A percentile compares a stretch with the other conserved stretches of the same genome.
phyloP scores from a whole-genome alignment of 805 yeast species.

The Saccharomycopsis vini region DNA sequence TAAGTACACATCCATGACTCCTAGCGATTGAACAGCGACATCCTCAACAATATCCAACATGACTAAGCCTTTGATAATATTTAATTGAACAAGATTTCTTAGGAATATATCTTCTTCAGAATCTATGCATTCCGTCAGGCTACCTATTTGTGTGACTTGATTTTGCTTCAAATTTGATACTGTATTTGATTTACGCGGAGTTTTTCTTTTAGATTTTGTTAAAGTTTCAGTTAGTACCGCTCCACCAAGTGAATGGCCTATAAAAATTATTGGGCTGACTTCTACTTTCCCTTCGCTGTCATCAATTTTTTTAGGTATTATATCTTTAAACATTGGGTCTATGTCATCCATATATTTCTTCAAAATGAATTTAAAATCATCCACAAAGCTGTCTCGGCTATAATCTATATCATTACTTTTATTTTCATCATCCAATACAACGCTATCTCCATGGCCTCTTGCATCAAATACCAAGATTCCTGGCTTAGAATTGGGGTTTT shows the following conservation, averaged over 20 bases:
- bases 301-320: conserved; percentile 14
- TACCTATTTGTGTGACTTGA: too few species aligned
- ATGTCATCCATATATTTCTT: conserved; percentile 27
- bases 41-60: conserved; percentile 93
- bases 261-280: conserved; percentile 39
- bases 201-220: conserved; percentile 17
- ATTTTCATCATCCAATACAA: too few species aligned
- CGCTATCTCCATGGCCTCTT: conserved; percentile 73
- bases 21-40: conserved; percentile 66
- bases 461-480: conserved; percentile 71
- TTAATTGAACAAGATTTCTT: conserved; percentile 9
- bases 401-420: conserved; percentile 31
- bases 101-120: conserved; percentile 10
- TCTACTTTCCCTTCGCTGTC: not conserved
- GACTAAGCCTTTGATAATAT: conserved; percentile 51
- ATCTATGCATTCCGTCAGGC: too few species aligned
- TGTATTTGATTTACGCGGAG: too few species aligned
- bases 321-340: conserved; percentile 14
- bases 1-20: conserved; percentile 59
- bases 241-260: conserved; percentile 95
- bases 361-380: conserved; percentile 50
- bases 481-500: conserved; percentile 30
- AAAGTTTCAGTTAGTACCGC: conserved; percentile 59
- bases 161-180: too few species aligned
- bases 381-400: conserved; percentile 41